Percentiles rank a stretch among this genome's conserved stretches.
Conservation (phyloP, 176 grass and related monocot species). For the Urochloa ruziziensis region DNA sequence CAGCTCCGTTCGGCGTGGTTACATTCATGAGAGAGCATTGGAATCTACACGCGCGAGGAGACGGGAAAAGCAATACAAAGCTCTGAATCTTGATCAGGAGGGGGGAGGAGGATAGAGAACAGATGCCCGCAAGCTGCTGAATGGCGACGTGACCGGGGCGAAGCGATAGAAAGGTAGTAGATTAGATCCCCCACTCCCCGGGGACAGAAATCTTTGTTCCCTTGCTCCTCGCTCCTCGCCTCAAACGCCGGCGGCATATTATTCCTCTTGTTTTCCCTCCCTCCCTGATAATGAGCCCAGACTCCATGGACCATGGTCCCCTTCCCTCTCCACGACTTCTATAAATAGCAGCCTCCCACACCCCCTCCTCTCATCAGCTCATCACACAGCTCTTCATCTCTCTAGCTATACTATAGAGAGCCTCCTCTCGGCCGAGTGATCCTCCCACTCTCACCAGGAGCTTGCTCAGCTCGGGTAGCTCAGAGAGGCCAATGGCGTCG, state of each 20-base stretch:
- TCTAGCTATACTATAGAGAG: no score
- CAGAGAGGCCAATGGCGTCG: slow-evolving; percentile 28
- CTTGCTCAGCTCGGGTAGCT: not conserved
- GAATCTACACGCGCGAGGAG: not conserved
- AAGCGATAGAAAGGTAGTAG: slow-evolving; percentile 53
- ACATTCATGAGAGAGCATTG: not conserved
- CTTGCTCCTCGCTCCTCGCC: not conserved
- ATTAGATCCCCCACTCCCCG: slow-evolving; percentile 46
- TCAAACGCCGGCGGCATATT: not conserved
- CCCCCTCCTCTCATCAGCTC: not conserved
- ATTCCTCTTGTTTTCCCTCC: not conserved
- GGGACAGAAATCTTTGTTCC: slow-evolving; percentile 44
- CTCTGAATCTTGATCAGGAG: slow-evolving; percentile 21
- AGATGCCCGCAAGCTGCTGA: slow-evolving; percentile 14
- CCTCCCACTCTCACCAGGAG: not conserved
- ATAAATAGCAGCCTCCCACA: slow-evolving; percentile 31
- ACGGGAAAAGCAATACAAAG: not conserved
- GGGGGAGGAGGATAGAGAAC: not conserved
- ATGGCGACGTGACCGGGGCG: slow-evolving; percentile 14
- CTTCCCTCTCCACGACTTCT: not conserved
- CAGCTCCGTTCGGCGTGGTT: not conserved
- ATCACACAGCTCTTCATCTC: not conserved
- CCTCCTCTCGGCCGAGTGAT: not conserved
- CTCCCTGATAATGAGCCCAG: not conserved
- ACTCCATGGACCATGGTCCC: not conserved